A percentile compares a stretch with the other conserved stretches of the same genome.
Evolutionary conservation across 192 early-diverging fungal genomes (phyloP).

Genomic region (Coemansia sp.): DNA sequence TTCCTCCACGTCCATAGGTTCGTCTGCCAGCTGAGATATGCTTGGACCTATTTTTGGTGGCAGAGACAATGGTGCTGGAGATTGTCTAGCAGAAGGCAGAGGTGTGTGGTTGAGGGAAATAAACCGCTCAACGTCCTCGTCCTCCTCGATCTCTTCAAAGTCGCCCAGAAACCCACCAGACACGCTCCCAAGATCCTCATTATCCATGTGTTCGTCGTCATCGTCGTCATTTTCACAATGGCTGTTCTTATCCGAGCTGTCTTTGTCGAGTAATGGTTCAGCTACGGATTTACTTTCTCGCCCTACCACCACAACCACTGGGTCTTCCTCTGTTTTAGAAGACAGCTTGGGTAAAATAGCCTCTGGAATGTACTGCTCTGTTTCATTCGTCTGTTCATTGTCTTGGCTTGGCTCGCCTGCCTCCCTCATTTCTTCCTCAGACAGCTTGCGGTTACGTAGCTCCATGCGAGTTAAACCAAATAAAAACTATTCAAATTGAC

Average conservation of each 20-base stretch:
- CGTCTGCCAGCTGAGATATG: not conserved
- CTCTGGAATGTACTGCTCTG: not conserved
- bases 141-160: conserved; percentile 52
- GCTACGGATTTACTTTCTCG: not conserved
- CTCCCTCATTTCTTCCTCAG: conserved; percentile 8
- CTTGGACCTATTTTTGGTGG: not conserved
- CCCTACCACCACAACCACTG: not conserved
- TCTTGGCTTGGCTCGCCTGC: not conserved
- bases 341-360: too few relatives aligned
- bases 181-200: conserved; percentile 14
- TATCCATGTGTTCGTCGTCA: conserved; percentile 15
- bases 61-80: conserved; percentile 15
- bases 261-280: not conserved
- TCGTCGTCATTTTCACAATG: not conserved
- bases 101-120: conserved; percentile 50
- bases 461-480: conserved; percentile 15
- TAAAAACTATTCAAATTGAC: conserved; percentile 2
- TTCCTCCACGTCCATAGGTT: conserved; percentile 6
- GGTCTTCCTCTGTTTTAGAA: not conserved
- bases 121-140: conserved; percentile 49
- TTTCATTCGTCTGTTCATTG: not conserved
- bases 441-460: conserved; percentile 27
- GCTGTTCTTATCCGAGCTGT: not conserved
- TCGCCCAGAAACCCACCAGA: conserved; percentile 34
- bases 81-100: conserved; percentile 23